Evolutionary conservation across 225 moss, liverwort and hornwort species (phyloP), one percentile per base, ranked within the genome.

Genomic region (Physcomitrellopsis africana): DNA sequence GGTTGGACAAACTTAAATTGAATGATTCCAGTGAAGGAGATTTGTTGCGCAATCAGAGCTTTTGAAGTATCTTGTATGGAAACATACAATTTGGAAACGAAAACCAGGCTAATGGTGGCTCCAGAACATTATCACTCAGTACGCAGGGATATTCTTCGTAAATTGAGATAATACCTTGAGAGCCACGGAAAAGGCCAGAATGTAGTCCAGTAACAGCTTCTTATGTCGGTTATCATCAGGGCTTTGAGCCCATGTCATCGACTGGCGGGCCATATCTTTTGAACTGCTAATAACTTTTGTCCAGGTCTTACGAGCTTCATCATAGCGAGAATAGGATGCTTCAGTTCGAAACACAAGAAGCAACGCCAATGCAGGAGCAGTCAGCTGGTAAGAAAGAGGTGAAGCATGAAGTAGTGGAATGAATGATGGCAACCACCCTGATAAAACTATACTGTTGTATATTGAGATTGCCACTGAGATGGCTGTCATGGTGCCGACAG

Each of bases 341-440:
- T 93, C 88, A 3, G 95, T 95, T 10, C 95, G 88, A 74, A 95
- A 95, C 19, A 95, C 93, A 45, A 95, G 88, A 60, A 95, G 91
- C 29, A 93, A 78, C 62, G 90, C 93, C 56, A 95, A 86, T 11
- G 91, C 93, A 32, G 93, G 93, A 60, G 93, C 91, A 51, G 91
- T 93, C 65, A 95, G 87, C 75, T 91, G 83, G 77, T 89, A 90
- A 16, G 95, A 90, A 61, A 91, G 78, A 51, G 93, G 83, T 23
- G 95, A 93, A 24, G 60, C 79, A 65, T 91, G 91, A 73, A 91
- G 67, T 26, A 93, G 43, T 27, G 86, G 89, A 49, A 87, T 79
- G 56, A 81, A 85, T 51, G 91, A 87, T 27, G 92, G 87, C 47
- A 94, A 75, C 27, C 78, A 55, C n/a, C 79, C 79, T 26, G 69